These are phyloP conservation scores for Ceratorhiza oryzae-sativae DNA, from an alignment of 1,284 basidiomycete genomes.

Conservation along the genomic window DNA sequence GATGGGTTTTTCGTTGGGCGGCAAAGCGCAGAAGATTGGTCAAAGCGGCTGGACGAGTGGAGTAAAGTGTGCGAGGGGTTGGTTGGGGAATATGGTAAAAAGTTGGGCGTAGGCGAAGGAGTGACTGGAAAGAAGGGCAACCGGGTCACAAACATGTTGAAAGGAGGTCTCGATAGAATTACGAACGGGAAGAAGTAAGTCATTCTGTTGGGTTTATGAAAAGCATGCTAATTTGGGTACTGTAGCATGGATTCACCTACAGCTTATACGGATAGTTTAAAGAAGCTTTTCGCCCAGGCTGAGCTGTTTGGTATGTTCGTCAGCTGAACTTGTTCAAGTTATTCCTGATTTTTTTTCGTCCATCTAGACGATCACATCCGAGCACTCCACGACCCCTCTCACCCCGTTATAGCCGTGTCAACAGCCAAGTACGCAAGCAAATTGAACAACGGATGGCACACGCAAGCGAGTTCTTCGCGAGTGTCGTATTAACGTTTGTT, in stretches of 20 bases:
- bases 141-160: slow-evolving; percentile 79
- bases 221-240: slow-evolving; percentile 39
- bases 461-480: slow-evolving; percentile 89
- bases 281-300: slow-evolving; percentile 73
- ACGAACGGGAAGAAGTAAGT: slow-evolving; percentile 89
- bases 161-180: slow-evolving; percentile 86
- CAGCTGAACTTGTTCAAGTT: neutral
- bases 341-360: neutral
- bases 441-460: slow-evolving; percentile 80
- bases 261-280: slow-evolving; percentile 81
- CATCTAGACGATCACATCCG: slow-evolving; percentile 80
- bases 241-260: slow-evolving; percentile 85
- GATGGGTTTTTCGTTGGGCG: slow-evolving; percentile 71
- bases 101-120: slow-evolving; percentile 85
- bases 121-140: slow-evolving; percentile 76
- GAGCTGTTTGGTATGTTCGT: slow-evolving; percentile 67
- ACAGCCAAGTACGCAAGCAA: slow-evolving; percentile 64
- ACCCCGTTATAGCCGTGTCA: slow-evolving; percentile 76
- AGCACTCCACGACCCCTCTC: slow-evolving; percentile 68
- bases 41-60: slow-evolving; percentile 72
- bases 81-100: slow-evolving; percentile 85
- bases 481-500: slow-evolving; percentile 89
- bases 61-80: slow-evolving; percentile 82
- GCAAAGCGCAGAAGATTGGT: slow-evolving; percentile 76
- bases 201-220: slow-evolving; percentile 40